Evolutionary conservation across 768 basidiomycete species (phyloP), one percentile per base, ranked within the genome.

Genomic region (Mycena maculata): DNA sequence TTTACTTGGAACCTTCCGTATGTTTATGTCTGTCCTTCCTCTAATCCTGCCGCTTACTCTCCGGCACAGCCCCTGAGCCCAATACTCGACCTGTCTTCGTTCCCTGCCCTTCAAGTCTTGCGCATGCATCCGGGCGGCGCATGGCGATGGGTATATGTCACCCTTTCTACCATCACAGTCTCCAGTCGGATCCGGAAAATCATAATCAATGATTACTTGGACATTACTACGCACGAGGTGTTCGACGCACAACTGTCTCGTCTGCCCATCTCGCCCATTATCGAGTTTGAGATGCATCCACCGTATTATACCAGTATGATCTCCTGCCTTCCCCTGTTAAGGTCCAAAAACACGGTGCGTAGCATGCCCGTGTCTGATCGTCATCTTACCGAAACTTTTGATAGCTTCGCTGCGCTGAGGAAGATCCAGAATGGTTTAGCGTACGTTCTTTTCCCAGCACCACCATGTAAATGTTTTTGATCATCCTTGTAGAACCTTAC

Each of bases 121-220:
- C 53, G 53, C 13, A 54, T 54, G 50, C n/a, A 36, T 38, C 31
- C 33, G 49, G 50, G 50, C 31, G 50, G 50, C 33, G 50, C 31
- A 22, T 53, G 50, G 50, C 16, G n/a, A n/a, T 53, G 50, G 33
- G 50, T 22, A 38, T 54, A 39, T 54, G 23, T 15, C 53, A 27
- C 36, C 36, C 53, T 54, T 54, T n/a, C 53, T 33, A 54, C 36
- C 36, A 54, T 54, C 36, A 54, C 53, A 39, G 53, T 36, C 36
- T 54, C 53, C 53, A 54, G 53, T 36, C 53, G 36, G 18, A 54
- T 54, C 53, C 36, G 38, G 36, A 53, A 54, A 54, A 54, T 54
- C 53, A 54, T 54, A n/a, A 54, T 54, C 39, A 36, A 23, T 23
- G 53, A 36, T 23, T 54, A 38, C 53, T 54, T 54, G 50, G 53